These are phyloP conservation scores for Prunus padus DNA, from an alignment of 306 rosid species.

Conservation along the genomic window DNA sequence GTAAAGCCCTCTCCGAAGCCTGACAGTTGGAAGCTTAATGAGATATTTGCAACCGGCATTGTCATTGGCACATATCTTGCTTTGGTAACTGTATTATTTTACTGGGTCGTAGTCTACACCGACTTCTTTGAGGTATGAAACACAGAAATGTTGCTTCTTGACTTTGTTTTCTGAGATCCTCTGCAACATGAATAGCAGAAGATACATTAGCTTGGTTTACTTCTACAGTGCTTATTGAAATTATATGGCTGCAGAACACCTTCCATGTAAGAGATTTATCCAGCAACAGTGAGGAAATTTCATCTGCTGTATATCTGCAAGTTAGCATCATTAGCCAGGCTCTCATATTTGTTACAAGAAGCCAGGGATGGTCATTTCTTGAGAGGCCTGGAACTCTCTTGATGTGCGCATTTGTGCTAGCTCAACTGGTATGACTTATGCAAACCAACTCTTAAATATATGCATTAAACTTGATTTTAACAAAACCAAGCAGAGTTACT, in stretches of 20 bases:
- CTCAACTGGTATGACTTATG: conserved; percentile 59
- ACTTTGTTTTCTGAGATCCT: conserved; percentile 1
- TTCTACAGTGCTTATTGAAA: conserved; percentile 11
- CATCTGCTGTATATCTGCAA: conserved; percentile 79
- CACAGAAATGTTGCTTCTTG: background rate
- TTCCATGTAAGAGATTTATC: conserved; percentile 58
- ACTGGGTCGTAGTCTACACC: conserved; percentile 59
- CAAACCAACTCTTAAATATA: background rate
- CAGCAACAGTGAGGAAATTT: conserved; percentile 51
- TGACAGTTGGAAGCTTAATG: conserved; percentile 88
- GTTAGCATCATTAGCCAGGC: conserved; percentile 91
- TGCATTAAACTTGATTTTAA: background rate
- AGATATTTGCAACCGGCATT: conserved; percentile 79
- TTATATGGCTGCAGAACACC: conserved; percentile 47
- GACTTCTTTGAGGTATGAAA: conserved; percentile 70
- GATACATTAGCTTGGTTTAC: conserved; percentile 6
- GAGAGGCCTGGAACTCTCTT: conserved; percentile 77
- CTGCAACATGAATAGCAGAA: background rate
- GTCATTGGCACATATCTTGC: conserved; percentile 88
- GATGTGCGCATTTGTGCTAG: conserved; percentile 77
- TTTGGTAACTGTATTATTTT: conserved; percentile 71
- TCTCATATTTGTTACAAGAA: conserved; percentile 79
- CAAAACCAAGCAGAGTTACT: conserved; percentile 6
- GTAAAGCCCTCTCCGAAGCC: conserved; percentile 86
- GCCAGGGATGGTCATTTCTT: conserved; percentile 69